phyloP scores from a whole-genome alignment of 352 stramenopile species.

The Aphanomyces astaci region DNA sequence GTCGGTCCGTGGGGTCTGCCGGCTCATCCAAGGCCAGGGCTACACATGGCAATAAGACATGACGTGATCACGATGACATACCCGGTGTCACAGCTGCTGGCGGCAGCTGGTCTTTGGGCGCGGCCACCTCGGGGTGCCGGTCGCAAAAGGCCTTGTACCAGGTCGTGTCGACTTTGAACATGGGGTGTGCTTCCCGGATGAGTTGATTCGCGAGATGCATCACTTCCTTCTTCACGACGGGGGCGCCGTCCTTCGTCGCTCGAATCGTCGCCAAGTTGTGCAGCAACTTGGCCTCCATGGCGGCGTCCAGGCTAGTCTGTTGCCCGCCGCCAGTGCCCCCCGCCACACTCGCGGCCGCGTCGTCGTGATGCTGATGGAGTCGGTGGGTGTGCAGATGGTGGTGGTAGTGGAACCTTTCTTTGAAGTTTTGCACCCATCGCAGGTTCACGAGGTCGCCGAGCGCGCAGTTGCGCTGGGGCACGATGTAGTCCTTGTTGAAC shows the following conservation, averaged over 20 bases:
- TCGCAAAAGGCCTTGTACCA: constrained; percentile 17
- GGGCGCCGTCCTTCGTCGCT: constrained; percentile 5
- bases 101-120: background rate
- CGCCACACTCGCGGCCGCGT: background rate
- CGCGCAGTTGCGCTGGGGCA: constrained; percentile 3
- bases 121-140: constrained; percentile 1
- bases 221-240: constrained; percentile 13
- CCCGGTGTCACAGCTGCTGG: background rate
- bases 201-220: constrained; percentile 6
- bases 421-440: constrained; percentile 16
- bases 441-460: constrained; percentile 7
- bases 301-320: background rate
- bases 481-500: constrained; percentile 21
- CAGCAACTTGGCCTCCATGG: constrained; percentile 5
- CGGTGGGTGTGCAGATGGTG: too few species aligned
- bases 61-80: too few species aligned
- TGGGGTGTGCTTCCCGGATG: background rate
- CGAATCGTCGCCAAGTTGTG: background rate
- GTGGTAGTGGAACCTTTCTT: constrained; percentile 11
- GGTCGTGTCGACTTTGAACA: constrained; percentile 8
- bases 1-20: background rate
- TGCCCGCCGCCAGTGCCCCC: background rate
- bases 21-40: too few species aligned
- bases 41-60: too few species aligned
- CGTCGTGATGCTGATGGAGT: background rate